These are phyloP conservation scores for Aspergillus novofumigatus DNA, from an alignment of 2,329 filamentous ascomycete genomes.

Conservation along the genomic window DNA sequence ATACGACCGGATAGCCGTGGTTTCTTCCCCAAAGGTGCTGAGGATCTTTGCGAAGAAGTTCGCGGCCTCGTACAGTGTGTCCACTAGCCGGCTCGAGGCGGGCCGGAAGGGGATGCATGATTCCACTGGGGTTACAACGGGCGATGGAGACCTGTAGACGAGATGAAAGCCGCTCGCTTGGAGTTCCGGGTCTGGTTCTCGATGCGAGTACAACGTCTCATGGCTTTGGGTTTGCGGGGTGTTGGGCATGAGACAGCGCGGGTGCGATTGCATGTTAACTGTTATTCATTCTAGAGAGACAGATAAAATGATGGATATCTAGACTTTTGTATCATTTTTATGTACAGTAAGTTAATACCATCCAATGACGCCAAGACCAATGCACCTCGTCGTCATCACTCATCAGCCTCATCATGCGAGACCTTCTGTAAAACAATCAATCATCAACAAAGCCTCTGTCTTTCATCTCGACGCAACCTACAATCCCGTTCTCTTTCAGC, in stretches of 20 bases:
- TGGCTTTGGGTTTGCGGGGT: background rate
- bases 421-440: background rate
- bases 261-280: background rate
- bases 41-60: constrained; percentile 16
- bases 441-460: background rate
- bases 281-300: background rate
- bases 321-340: background rate
- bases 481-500: background rate
- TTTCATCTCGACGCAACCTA: background rate
- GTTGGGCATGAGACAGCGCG: background rate
- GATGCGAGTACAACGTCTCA: background rate
- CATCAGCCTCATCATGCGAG: background rate
- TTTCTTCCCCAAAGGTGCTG: constrained; percentile 4
- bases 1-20: constrained; percentile 1
- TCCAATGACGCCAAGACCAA: background rate
- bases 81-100: constrained; percentile 11
- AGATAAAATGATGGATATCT: too few species aligned
- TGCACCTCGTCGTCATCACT: background rate
- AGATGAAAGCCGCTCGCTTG: background rate
- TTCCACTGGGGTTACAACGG: background rate
- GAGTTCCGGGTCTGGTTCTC: background rate
- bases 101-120: constrained; percentile 6
- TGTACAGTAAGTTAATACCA: background rate
- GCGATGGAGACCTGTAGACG: background rate
- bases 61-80: constrained; percentile 13